phyloP scores from a whole-genome alignment of 768 basidiomycete genomes.

The Gelatoporia subvermispora region DNA sequence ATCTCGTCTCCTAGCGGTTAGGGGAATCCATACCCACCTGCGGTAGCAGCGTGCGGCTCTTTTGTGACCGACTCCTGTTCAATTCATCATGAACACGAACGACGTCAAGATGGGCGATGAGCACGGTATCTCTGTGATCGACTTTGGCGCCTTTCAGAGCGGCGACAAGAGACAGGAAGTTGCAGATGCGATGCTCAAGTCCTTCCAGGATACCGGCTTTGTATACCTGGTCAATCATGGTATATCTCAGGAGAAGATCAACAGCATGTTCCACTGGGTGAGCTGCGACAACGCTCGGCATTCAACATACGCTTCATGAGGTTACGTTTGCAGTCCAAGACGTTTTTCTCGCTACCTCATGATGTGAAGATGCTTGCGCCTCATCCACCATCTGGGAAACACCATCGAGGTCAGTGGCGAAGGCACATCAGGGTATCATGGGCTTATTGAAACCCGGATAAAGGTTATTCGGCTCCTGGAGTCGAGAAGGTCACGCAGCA shows the following conservation, averaged over 20 bases:
- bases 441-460: too few relatives aligned
- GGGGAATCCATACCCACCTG: too few relatives aligned
- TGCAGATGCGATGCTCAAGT: slow-evolving; percentile 36
- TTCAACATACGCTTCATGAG: background rate
- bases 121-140: slow-evolving; percentile 31
- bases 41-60: background rate
- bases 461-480: slow-evolving; percentile 30
- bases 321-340: slow-evolving; percentile 21
- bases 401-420: slow-evolving; percentile 25
- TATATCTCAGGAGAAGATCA: slow-evolving; percentile 29
- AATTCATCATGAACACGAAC: background rate
- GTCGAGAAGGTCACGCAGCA: slow-evolving; percentile 27
- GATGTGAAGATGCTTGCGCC: slow-evolving; percentile 30
- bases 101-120: slow-evolving; percentile 8
- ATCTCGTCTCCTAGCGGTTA: too few relatives aligned
- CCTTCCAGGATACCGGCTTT: slow-evolving; percentile 32
- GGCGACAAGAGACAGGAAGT: slow-evolving; percentile 34
- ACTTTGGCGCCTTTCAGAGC: slow-evolving; percentile 40
- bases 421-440: background rate
- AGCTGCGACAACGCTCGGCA: background rate
- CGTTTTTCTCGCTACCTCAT: slow-evolving; percentile 25
- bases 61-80: background rate
- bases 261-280: slow-evolving; percentile 28
- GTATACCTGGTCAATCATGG: slow-evolving; percentile 25
- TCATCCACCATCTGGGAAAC: slow-evolving; percentile 29